Evolutionary conservation across 257 asterid species (phyloP), one percentile per base, ranked within the genome.

Genomic region (Ligustrum vulgare): DNA sequence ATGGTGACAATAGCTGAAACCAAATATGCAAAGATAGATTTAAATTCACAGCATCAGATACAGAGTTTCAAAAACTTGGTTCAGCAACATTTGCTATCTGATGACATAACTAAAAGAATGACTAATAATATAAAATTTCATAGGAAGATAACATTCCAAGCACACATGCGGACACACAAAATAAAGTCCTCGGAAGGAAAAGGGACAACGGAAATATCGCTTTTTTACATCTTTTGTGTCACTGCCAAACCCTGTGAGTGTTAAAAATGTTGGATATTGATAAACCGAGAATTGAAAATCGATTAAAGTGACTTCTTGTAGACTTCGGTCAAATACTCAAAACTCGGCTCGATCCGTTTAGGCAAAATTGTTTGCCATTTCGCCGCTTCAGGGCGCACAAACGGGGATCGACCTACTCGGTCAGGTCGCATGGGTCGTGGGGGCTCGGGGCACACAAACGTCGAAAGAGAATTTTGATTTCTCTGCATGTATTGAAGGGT

Each of bases 1-100:
- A 76, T 23, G 77, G 75, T n/a, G 32, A 41, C 51, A 23, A 11
- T 5, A 8, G 71, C 51, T 36, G 45, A 54, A 33, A 56, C 35
- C 67, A 60, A 23, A 23, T 60, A 56, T 56, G 16, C 6, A 15
- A 56, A 25, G 64, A 56, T n/a, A 20, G n/a, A 20, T 56, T 12
- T 56, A 56, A 56, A 4, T 56, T 56, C 28, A 49, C 28, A n/a
- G 31, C 20, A 23, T 60, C 34, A 60, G 62, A 45, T 12, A 60
- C 18, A 23, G 67, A 60, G 67, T 22, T 60, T 58, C 33, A 8
- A 34, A 60, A 58, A 58, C 8, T 22, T 60, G 34, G 67, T 60
- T 54, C 31, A 9, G 67, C 67, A 54, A 54, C 63, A 54, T 7
- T 54, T 28, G 5, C 10, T 23, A 4, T 60, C 34, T 23, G 67